Conservation (phyloP, 2,329 filamentous ascomycete species). For the Clarireedia homoeocarpa region DNA sequence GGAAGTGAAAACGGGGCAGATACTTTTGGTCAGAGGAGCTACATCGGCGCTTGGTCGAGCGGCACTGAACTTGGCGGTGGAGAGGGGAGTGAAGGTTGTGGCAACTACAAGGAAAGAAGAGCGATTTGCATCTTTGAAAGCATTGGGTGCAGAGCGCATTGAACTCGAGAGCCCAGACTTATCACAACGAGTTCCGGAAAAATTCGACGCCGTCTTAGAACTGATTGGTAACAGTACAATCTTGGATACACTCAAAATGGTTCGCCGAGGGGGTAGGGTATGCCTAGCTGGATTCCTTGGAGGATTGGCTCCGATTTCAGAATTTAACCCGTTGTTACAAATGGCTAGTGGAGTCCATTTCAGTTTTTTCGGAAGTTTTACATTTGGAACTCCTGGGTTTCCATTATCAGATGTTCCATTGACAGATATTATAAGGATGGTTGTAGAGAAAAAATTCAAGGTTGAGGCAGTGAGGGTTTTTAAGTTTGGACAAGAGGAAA, state of each 20-base stretch:
- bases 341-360: neutral
- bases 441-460: too few species aligned
- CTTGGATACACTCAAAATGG: constrained; percentile 33
- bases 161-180: too few species aligned
- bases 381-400: neutral
- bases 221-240: constrained; percentile 34
- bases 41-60: constrained; percentile 36
- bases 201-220: constrained; percentile 21
- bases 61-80: constrained; percentile 32
- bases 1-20: too few species aligned
- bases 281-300: constrained; percentile 34
- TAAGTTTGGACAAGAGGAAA: too few species aligned
- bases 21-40: constrained; percentile 34
- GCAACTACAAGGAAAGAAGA: constrained; percentile 32
- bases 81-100: constrained; percentile 31
- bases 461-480: too few species aligned
- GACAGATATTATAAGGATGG: too few species aligned
- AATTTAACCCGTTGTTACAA: neutral
- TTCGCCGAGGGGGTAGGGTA: constrained; percentile 31
- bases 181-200: too few species aligned
- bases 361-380: neutral
- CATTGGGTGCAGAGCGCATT: constrained; percentile 20
- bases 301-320: constrained; percentile 31
- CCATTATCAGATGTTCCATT: too few species aligned
- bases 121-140: constrained; percentile 25